phyloP scores from a whole-genome alignment of 2,329 filamentous ascomycete genomes.

The Verticillium albo-atrum region DNA sequence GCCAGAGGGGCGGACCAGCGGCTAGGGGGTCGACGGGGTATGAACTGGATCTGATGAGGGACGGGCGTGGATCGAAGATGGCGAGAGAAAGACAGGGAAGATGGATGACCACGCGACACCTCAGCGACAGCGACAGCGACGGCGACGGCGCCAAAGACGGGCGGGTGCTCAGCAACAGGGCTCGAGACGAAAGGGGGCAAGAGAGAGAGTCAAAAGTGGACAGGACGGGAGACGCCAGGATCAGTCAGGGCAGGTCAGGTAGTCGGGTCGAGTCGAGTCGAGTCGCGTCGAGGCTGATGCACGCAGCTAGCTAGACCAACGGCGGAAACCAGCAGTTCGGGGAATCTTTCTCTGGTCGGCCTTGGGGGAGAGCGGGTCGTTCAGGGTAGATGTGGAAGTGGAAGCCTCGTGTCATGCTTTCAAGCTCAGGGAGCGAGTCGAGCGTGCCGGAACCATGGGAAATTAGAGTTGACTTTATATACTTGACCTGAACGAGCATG shows the following conservation, averaged over 20 bases:
- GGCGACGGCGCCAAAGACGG: too few relatives aligned
- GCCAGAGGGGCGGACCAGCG: not conserved
- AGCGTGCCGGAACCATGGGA: not conserved
- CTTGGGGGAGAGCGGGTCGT: too few relatives aligned
- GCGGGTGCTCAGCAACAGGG: not conserved
- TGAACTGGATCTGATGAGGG: not conserved
- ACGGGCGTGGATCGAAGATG: not conserved
- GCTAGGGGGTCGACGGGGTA: not conserved
- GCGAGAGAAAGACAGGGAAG: not conserved
- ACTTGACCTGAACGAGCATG: not conserved
- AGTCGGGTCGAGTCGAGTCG: not conserved
- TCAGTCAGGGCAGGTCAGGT: not conserved
- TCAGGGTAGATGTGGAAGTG: not conserved
- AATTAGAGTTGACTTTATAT: not conserved
- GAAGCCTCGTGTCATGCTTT: not conserved
- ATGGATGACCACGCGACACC: not conserved
- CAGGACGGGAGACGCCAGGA: not conserved
- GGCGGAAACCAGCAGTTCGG: not conserved
- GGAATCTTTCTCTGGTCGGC: too few relatives aligned
- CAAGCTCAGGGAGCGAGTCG: too few relatives aligned
- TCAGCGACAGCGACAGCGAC: too few relatives aligned
- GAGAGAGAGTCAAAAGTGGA: not conserved
- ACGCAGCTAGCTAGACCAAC: not conserved
- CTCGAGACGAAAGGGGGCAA: not conserved
- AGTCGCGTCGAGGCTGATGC: not conserved